Evolutionary conservation across 345 rosid species (phyloP), one percentile per base, ranked within the genome.

Genomic region (Salix exigua): DNA sequence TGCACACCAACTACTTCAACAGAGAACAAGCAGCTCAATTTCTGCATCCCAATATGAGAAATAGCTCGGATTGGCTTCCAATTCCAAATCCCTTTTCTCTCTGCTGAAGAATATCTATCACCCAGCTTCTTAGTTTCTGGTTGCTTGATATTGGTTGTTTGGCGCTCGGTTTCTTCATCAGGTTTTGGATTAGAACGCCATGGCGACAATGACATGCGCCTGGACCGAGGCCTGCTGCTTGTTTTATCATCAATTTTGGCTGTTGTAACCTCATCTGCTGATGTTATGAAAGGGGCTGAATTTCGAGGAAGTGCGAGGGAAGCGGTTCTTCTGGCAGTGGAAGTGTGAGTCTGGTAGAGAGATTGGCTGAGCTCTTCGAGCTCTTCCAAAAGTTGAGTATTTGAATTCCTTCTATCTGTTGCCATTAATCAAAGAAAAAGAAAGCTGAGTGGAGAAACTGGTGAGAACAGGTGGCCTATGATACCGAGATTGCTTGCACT

Each of bases 1-100:
- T 91, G 99, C 1, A 88, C 91, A 19, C 92, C 82, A 16, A 90
- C 94, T 8, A 95, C 91, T 81, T 95, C 99, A 1, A 90, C 96
- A 0, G 99, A 95, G 80, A 95, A 84, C 86, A 95, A 82, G 68
- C 99, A 93, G 82, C 96, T 91, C 75, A 93, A 64, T 77, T 93
- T 95, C 78, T 90, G 96, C 99, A 88, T 95, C 66, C 94, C 92
- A 37, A 95, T 89, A 62, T 89, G 97, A 13, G 88, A 66, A 42
- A 95, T 85, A 4, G 91, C 97, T 18, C 97, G 90, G 68, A 95
- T 86, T 10, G 99, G 99, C 76, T 93, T 95, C 99, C 99, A 95
- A n/a, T 80, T 89, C 99, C 97, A 91, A 77, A 92, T 82, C 44
- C 97, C 97, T 81, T 88, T 91, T 78, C 83, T 93, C 82, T 86